phyloP scores from a whole-genome alignment of 2,329 filamentous ascomycete genomes.

The Arachnopeziza araneosa region DNA sequence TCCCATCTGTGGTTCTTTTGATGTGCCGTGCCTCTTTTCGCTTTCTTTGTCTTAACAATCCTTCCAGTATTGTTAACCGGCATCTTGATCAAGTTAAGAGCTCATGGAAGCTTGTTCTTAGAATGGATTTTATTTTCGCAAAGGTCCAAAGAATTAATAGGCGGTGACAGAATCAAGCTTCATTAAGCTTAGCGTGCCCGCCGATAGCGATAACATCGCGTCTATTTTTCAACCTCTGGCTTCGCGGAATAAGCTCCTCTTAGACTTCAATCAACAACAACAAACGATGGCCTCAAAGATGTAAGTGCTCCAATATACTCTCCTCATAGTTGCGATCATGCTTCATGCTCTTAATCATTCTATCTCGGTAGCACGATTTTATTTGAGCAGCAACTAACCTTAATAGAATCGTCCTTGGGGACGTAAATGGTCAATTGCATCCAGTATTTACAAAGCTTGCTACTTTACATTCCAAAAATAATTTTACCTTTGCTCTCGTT shows the following conservation, averaged over 20 bases:
- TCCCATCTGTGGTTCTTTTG: conserved; percentile 86
- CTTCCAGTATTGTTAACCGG: conserved; percentile 58
- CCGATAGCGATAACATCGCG: conserved; percentile 1
- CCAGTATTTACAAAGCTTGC: conserved; percentile 74
- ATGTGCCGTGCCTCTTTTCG: conserved; percentile 65
- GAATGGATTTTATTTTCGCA: background rate
- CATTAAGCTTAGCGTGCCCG: conserved; percentile 1
- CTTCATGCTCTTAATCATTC: background rate
- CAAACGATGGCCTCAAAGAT: conserved; percentile 42
- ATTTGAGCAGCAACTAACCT: background rate
- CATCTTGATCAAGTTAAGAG: conserved; percentile 40
- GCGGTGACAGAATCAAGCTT: conserved; percentile 13
- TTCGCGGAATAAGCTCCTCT: background rate
- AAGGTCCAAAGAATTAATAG: conserved; percentile 1
- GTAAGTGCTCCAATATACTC: conserved; percentile 4
- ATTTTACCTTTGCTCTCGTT: conserved; percentile 79
- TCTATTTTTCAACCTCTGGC: background rate
- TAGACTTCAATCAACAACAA: background rate
- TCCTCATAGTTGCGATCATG: background rate
- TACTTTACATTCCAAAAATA: conserved; percentile 78
- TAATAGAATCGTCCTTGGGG: conserved; percentile 60
- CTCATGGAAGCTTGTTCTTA: background rate
- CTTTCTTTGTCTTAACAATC: conserved; percentile 64
- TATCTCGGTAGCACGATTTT: background rate
- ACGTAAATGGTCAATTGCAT: conserved; percentile 72